phyloP scores from a whole-genome alignment of 2,329 filamentous ascomycete genomes.

The Calonectria hongkongensis region DNA sequence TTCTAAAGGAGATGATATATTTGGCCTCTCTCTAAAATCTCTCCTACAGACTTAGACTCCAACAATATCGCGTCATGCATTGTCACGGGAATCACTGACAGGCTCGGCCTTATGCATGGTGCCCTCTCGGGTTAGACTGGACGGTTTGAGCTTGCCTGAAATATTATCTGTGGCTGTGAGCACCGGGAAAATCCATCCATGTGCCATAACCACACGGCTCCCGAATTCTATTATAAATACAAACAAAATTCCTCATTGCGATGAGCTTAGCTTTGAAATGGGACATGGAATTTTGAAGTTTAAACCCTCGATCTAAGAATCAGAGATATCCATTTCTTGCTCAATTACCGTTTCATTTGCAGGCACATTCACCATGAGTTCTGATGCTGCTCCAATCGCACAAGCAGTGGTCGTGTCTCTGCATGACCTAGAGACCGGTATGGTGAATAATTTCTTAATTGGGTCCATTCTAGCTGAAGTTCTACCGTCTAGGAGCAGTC shows the following conservation, averaged over 20 bases:
- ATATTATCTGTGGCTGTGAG: background rate
- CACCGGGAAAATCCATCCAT: background rate
- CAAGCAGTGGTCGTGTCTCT: conserved; percentile 77
- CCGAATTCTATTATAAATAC: background rate
- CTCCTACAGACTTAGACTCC: background rate
- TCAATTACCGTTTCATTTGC: background rate
- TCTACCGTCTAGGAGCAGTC: conserved; percentile 72
- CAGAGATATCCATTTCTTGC: no score
- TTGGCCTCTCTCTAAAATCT: background rate
- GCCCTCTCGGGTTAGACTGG: background rate
- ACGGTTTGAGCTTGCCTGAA: background rate
- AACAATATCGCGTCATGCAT: conserved; percentile 14
- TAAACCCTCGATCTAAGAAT: background rate
- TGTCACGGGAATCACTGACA: background rate
- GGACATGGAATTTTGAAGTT: no score
- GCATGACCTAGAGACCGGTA: conserved; percentile 76
- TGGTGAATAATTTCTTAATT: conserved; percentile 44
- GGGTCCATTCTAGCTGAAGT: conserved; percentile 31
- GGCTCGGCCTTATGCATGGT: background rate
- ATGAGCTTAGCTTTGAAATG: background rate
- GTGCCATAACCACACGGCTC: background rate
- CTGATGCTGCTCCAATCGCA: conserved; percentile 54
- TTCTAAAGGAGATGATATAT: background rate
- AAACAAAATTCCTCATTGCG: background rate
- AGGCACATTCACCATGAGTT: background rate